Evolutionary conservation across 2,329 filamentous ascomycete species (phyloP), one percentile per base, ranked within the genome.

Genomic region (Xylariaceae sp.): DNA sequence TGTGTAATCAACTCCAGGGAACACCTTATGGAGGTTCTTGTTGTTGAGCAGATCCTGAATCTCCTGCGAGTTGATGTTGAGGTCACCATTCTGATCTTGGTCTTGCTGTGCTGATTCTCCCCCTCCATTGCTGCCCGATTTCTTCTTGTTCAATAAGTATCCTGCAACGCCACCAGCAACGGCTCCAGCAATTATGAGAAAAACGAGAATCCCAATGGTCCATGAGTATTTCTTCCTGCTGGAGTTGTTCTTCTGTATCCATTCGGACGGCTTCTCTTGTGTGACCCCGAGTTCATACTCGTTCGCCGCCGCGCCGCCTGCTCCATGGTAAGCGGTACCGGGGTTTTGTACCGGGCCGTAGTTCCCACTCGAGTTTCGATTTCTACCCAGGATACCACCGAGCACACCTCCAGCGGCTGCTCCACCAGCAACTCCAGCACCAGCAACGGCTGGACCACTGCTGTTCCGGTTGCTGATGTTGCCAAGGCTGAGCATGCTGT

Each of bases 1-100:
- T 0, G 92, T 97, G 64, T 97, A 97, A 67, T 96, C 92, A 69
- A 97, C 88, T 21, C 90, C 92, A 0, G 90, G 88, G 65, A 97
- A 97, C 2, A 97, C 89, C 66, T 89, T 94, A 75, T 95, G 89
- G 20, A 97, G 75, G 52, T 90, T 70, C 0, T 74, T 63, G 66
- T 95, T 95, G 70, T 86, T 84, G 73, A 96, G 74, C 12, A 97
- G 74, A 3, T 75, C 74, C 70, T 94, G 77, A 68, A 96, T 94
- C 67, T 95, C 86, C 1, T 69, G 55, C 7, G 88, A 94, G 64
- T 92, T 71, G 64, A 83, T 82, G 65, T 75, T 69, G 6, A 95
- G 77, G 53, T 92, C 86, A 34, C 85, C 83, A 56, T 87, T 87
- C 44, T 73, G 66, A 11, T 70, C 63, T 0, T 67, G 61, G 60